phyloP scores from a whole-genome alignment of 176 grass and related monocot species.

The Zoysia japonica region DNA sequence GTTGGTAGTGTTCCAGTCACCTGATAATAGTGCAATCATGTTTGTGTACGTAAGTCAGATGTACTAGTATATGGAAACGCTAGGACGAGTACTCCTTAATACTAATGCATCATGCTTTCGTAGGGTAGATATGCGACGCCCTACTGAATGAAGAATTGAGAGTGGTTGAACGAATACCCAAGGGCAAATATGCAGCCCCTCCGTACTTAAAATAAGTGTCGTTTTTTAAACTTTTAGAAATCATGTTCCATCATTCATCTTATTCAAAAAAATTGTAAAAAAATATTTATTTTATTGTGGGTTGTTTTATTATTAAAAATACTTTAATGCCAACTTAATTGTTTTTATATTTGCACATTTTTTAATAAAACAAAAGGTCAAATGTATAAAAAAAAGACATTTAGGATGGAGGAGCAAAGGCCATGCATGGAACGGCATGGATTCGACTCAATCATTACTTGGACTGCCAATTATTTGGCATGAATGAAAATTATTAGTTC shows the following conservation, averaged over 20 bases:
- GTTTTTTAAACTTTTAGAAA: no score
- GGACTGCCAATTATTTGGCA: background rate
- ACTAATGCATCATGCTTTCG: background rate
- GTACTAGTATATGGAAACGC: background rate
- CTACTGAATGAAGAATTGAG: background rate
- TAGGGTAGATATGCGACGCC: background rate
- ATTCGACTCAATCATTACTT: background rate
- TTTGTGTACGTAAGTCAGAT: background rate
- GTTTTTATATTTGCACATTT: no score
- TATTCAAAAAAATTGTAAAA: no score
- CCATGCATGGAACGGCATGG: background rate
- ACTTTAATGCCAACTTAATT: no score
- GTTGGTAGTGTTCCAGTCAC: slow-evolving; percentile 7
- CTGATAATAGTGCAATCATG: slow-evolving; percentile 23
- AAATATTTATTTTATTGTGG: no score
- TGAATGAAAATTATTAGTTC: background rate
- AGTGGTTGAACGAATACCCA: background rate
- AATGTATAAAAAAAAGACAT: no score
- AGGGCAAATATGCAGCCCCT: no score
- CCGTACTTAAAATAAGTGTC: no score
- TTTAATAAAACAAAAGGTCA: no score
- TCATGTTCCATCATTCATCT: no score
- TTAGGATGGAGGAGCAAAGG: no score
- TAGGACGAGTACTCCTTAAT: background rate
- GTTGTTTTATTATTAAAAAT: no score